Evolutionary conservation across 2,329 filamentous ascomycete species (phyloP).

Genomic region (Hortaea werneckii): DNA sequence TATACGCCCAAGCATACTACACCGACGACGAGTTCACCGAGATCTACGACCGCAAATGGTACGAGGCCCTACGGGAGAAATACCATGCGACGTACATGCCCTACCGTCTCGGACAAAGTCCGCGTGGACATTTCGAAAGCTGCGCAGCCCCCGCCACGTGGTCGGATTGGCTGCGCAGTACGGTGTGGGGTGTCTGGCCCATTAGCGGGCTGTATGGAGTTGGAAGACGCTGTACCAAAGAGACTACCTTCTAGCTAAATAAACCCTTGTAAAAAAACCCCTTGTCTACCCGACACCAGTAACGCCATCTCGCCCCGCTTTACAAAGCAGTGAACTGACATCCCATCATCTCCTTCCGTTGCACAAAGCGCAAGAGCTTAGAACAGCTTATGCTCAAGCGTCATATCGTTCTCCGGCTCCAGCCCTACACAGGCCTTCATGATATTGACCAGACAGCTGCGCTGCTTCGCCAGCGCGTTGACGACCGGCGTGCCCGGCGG

Average conservation of each 20-base stretch:
- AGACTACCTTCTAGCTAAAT: slow-evolving; percentile 11
- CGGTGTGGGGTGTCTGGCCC: slow-evolving; percentile 28
- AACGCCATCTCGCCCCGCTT: no score
- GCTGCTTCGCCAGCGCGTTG: slow-evolving; percentile 93
- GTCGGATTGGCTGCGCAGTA: slow-evolving; percentile 18
- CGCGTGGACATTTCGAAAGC: slow-evolving; percentile 39
- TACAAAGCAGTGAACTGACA: no score
- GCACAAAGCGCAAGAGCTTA: background rate
- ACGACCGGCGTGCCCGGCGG: slow-evolving; percentile 91
- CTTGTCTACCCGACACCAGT: no score
- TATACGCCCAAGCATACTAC: slow-evolving; percentile 82
- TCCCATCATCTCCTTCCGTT: no score
- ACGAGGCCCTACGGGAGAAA: slow-evolving; percentile 51
- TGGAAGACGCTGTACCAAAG: slow-evolving; percentile 20
- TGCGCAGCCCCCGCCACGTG: slow-evolving; percentile 15
- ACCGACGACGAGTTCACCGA: slow-evolving; percentile 60
- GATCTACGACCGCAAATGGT: slow-evolving; percentile 51
- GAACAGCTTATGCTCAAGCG: slow-evolving; percentile 95
- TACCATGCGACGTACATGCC: slow-evolving; percentile 55
- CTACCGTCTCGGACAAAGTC: slow-evolving; percentile 63
- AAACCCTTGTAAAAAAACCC: background rate
- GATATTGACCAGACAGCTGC: slow-evolving; percentile 89
- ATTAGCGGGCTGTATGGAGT: slow-evolving; percentile 31
- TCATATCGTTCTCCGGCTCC: slow-evolving; percentile 98
- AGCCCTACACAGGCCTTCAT: slow-evolving; percentile 96